Base-by-base conservation (phyloP, 805 yeast genomes). In the Yamadazyma insecticola region DNA sequence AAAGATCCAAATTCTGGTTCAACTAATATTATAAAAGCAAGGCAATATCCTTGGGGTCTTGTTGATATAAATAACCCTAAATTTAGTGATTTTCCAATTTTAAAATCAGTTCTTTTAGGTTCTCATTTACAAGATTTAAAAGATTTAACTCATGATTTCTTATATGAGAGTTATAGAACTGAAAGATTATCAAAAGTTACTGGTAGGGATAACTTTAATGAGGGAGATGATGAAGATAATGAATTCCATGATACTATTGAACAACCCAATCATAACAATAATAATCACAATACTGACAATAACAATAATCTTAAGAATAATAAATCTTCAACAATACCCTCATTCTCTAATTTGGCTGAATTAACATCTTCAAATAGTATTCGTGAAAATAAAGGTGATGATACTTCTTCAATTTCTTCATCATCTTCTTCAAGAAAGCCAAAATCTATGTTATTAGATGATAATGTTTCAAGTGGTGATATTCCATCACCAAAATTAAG, bases 81-180 rank as follows among this genome's bases (percentile, higher is more conserved):
- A 27, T 60, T 58, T 45, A 64, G 74, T 23, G 82, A 76, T 47
- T 76, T 76, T 51, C 57, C 76, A 6, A 51, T 73, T 12, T 61
- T 85, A 47, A 77, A 81, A 41, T 72, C 80, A 28, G 90, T 83
- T 3, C 53, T 85, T 24, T 74, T 85, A 49, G 94, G 94, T 5
- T 74, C 89, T n/a, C 95, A 86, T 52, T 63, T 84, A 43, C 82
- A 78, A 51, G 92, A 83, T 48, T 74, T 83, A 49, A 82, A 83
- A 58, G 94, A 84, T 48, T 65, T 82, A 37, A 85, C 94, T 17
- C 87, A 81, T 46, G 84, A 78, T 45, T 67, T 77, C 56, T 59
- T 83, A 33, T 83, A 83, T 55, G 94, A 83, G 51, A 77, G 79
- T 36, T 83, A 82, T 53, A 74, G 95, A 60, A 80, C 92, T 13